These are phyloP conservation scores for Decorospora gaudefroyi DNA, from an alignment of 2,329 filamentous ascomycete genomes.

Conservation along the genomic window DNA sequence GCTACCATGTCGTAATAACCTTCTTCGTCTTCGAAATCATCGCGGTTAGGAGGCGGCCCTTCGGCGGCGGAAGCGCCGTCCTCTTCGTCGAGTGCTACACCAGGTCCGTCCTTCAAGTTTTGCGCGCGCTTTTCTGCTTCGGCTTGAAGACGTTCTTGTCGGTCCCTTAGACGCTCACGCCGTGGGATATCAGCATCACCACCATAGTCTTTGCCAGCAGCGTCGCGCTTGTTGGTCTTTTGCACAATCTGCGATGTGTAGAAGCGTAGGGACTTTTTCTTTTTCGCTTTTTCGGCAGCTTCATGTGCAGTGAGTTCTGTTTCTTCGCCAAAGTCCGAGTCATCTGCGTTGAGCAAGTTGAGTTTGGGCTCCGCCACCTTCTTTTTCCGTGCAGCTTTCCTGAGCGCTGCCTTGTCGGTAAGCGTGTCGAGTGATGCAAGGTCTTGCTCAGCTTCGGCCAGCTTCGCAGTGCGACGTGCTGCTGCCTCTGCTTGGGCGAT, in stretches of 20 bases:
- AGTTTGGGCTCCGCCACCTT: constrained; percentile 32
- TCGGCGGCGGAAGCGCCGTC: constrained; percentile 67
- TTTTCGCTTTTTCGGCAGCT: constrained; percentile 82
- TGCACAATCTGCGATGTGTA: constrained; percentile 98
- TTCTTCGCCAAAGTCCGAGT: constrained; percentile 94
- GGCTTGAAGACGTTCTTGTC: constrained; percentile 82
- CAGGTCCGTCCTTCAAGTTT: constrained; percentile 57
- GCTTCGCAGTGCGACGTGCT: constrained; percentile 58
- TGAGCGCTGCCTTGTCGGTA: constrained; percentile 53
- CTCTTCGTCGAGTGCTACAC: constrained; percentile 68
- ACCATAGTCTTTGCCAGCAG: constrained; percentile 72
- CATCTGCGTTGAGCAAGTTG: constrained; percentile 58
- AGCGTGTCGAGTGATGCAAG: constrained; percentile 73
- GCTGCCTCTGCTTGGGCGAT: constrained; percentile 60
- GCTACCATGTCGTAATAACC: constrained; percentile 93
- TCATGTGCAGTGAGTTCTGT: constrained; percentile 75
- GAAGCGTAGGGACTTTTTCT: constrained; percentile 92
- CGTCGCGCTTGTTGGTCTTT: constrained; percentile 83
- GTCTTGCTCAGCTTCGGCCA: constrained; percentile 67
- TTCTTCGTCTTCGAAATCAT: constrained; percentile 59
- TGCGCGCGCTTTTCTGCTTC: constrained; percentile 84
- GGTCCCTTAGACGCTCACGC: constrained; percentile 83
- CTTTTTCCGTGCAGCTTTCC: constrained; percentile 55
- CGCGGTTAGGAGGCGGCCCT: constrained; percentile 40
- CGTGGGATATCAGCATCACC: constrained; percentile 85